These are phyloP conservation scores for Penicillium sp. DNA, from an alignment of 2,329 filamentous ascomycete genomes.

Conservation along the genomic window DNA sequence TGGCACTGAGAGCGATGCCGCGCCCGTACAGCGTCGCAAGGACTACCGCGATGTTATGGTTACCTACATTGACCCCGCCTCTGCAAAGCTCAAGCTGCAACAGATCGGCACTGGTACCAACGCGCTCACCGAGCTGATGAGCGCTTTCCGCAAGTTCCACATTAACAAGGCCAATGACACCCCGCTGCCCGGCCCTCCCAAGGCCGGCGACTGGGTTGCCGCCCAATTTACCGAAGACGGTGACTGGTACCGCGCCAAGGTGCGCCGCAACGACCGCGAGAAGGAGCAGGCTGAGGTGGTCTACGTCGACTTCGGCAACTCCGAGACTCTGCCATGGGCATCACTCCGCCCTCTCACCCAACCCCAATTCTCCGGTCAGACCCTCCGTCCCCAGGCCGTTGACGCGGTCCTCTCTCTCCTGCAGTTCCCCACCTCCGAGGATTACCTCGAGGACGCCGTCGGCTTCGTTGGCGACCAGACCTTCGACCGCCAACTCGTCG, in stretches of 20 bases:
- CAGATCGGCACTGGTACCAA: slow-evolving; percentile 83
- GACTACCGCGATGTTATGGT: slow-evolving; percentile 95
- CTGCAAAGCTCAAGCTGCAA: slow-evolving; percentile 84
- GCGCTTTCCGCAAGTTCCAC: slow-evolving; percentile 86
- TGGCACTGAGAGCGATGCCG: slow-evolving; percentile 54
- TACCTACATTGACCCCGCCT: slow-evolving; percentile 77
- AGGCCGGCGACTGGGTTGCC: slow-evolving; percentile 86
- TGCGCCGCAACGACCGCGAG: slow-evolving; percentile 88
- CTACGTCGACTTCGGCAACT: slow-evolving; percentile 96
- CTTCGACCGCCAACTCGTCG: slow-evolving; percentile 74
- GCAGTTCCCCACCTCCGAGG: slow-evolving; percentile 75
- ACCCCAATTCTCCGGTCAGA: slow-evolving; percentile 73
- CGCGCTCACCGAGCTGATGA: slow-evolving; percentile 84
- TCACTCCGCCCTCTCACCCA: slow-evolving; percentile 77
- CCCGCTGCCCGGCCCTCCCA: slow-evolving; percentile 71
- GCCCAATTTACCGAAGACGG: slow-evolving; percentile 86
- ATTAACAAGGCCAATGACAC: slow-evolving; percentile 76
- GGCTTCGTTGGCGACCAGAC: slow-evolving; percentile 72
- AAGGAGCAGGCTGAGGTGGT: slow-evolving; percentile 85
- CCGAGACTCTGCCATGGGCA: slow-evolving; percentile 81
- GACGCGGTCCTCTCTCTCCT: slow-evolving; percentile 86
- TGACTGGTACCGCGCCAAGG: slow-evolving; percentile 90
- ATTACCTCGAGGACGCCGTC: slow-evolving; percentile 81
- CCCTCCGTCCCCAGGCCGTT: slow-evolving; percentile 80
- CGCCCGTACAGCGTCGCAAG: slow-evolving; percentile 59